Evolutionary conservation across 2,329 filamentous ascomycete genomes (phyloP).

Genomic region (Fusarium sterilihyphosum): DNA sequence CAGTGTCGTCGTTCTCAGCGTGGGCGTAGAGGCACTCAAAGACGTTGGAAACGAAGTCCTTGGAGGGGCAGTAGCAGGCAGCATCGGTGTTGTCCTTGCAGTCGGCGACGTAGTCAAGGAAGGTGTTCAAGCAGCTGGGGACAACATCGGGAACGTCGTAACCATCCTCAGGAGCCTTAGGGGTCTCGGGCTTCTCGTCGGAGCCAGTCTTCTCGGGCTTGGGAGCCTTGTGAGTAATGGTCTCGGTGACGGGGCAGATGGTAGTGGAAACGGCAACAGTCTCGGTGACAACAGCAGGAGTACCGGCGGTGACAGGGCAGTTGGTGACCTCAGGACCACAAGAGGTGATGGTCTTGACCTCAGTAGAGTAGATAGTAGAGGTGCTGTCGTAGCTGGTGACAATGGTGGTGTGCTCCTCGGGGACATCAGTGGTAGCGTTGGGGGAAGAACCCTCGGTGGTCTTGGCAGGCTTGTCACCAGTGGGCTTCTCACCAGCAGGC

Average conservation of each 20-base stretch:
- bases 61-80: slow-evolving; percentile 86
- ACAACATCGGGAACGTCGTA: slow-evolving; percentile 70
- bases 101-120: slow-evolving; percentile 72
- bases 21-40: slow-evolving; percentile 84
- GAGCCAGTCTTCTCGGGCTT: slow-evolving; percentile 36
- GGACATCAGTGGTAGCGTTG: slow-evolving; percentile 42
- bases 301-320: slow-evolving; percentile 56
- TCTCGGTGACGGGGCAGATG: slow-evolving; percentile 41
- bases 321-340: slow-evolving; percentile 52
- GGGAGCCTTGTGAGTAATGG: slow-evolving; percentile 30
- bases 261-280: slow-evolving; percentile 39
- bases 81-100: slow-evolving; percentile 88
- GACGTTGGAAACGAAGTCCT: slow-evolving; percentile 79
- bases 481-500: slow-evolving; percentile 21
- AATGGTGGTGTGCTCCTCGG: slow-evolving; percentile 25
- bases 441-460: slow-evolving; percentile 31
- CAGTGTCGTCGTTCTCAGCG: slow-evolving; percentile 71
- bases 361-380: slow-evolving; percentile 23
- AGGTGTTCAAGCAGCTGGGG: slow-evolving; percentile 91
- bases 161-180: slow-evolving; percentile 47
- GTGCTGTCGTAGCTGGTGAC: slow-evolving; percentile 29
- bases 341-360: slow-evolving; percentile 33
- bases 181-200: slow-evolving; percentile 39
- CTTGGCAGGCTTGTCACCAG: slow-evolving; percentile 22
- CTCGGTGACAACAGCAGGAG: slow-evolving; percentile 38